Evolutionary conservation across 805 yeast genomes (phyloP).

Genomic region (Ascoidea rubescens): DNA sequence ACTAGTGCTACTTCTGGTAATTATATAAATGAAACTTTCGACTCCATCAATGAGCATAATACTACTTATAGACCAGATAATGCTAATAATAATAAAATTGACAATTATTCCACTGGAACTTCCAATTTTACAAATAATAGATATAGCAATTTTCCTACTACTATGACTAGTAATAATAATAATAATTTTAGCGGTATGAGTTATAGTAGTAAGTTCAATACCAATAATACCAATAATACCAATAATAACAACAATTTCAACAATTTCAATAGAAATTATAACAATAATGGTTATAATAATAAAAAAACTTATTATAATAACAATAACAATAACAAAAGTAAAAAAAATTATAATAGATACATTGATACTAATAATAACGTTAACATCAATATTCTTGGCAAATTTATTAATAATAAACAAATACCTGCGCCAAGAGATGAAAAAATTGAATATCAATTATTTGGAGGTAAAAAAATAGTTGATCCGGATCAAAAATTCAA

Average conservation of each 20-base stretch:
- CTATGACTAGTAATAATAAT: not conserved
- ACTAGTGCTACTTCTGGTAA: not conserved
- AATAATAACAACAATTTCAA: not conserved
- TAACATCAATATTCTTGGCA: slow-evolving; percentile 39
- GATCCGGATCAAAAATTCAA: not conserved
- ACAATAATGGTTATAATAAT: not conserved
- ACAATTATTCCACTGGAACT: too few species aligned
- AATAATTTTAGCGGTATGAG: not conserved
- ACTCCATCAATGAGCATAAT: not conserved
- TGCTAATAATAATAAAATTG: not conserved
- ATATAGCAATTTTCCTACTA: too few species aligned
- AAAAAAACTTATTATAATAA: too few species aligned
- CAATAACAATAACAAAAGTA: not conserved
- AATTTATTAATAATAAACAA: slow-evolving; percentile 80
- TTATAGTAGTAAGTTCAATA: too few species aligned
- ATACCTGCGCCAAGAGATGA: slow-evolving; percentile 65
- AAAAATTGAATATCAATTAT: slow-evolving; percentile 62
- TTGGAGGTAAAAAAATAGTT: slow-evolving; percentile 37
- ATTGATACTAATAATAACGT: slow-evolving; percentile 12
- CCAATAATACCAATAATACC: not conserved
- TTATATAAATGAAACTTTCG: too few species aligned
- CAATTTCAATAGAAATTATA: not conserved
- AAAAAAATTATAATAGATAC: too few species aligned
- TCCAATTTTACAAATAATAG: not conserved
- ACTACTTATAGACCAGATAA: not conserved